Percentiles rank a stretch among this genome's conserved stretches.
Conservation (phyloP, 306 rosid species). For the Erythrophleum fordii region DNA sequence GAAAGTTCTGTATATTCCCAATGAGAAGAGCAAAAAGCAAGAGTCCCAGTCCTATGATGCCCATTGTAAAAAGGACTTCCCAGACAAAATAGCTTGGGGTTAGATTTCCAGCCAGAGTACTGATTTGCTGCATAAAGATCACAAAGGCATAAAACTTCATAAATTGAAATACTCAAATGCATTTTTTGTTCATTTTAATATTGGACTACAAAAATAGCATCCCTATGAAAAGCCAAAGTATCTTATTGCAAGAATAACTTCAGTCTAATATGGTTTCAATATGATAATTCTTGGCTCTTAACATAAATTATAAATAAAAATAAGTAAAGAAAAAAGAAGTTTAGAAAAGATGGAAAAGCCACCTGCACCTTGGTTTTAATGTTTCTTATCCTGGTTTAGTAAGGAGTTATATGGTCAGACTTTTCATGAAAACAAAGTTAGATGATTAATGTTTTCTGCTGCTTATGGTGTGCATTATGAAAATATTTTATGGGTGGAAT, state of each 20-base stretch:
- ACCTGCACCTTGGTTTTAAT: neutral
- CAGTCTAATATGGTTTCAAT: neutral
- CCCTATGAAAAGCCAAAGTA: neutral
- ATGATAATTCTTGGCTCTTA: constrained; percentile 5
- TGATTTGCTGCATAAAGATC: constrained; percentile 74
- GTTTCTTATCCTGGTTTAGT: too few relatives aligned
- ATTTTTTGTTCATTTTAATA: constrained; percentile 15
- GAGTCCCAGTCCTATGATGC: constrained; percentile 78
- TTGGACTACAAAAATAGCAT: neutral
- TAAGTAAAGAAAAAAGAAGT: neutral
- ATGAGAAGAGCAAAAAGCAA: constrained; percentile 87
- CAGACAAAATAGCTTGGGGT: constrained; percentile 71
- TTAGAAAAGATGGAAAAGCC: neutral
- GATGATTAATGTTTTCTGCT: neutral
- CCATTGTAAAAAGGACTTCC: constrained; percentile 85
- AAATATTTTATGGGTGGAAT: neutral
- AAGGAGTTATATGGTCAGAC: too few relatives aligned
- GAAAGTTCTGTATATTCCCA: constrained; percentile 89
- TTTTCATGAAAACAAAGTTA: neutral
- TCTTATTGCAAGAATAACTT: neutral
- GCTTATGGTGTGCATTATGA: neutral
- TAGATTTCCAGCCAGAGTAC: constrained; percentile 77
- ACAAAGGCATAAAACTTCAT: constrained; percentile 28
- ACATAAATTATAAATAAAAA: neutral
- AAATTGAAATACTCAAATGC: neutral